Percentiles rank a stretch among this genome's conserved stretches.
phyloP scores from a whole-genome alignment of 257 asterid genomes.

The Lycium barbarum region DNA sequence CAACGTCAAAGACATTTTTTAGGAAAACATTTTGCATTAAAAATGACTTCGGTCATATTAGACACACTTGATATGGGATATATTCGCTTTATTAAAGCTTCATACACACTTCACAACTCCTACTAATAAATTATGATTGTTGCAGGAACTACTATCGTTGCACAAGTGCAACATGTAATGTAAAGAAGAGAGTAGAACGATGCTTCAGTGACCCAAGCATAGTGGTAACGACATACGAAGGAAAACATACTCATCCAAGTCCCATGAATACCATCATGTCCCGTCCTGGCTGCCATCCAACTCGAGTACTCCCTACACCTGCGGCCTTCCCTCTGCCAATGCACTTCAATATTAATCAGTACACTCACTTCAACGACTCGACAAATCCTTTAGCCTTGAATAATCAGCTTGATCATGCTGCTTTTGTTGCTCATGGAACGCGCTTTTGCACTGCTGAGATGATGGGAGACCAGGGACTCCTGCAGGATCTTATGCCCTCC shows the following conservation, averaged over 20 bases:
- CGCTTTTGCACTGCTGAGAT: constrained; percentile 32
- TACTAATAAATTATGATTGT: no score
- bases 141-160: constrained; percentile 83
- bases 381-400: constrained; percentile 32
- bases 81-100: no score
- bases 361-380: constrained; percentile 22
- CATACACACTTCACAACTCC: no score
- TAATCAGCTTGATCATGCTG: neutral
- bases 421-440: constrained; percentile 27
- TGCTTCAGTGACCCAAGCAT: constrained; percentile 54
- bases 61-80: no score
- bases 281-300: constrained; percentile 35
- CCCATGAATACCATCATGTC: constrained; percentile 42
- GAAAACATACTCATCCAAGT: constrained; percentile 75
- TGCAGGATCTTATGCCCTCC: constrained; percentile 64
- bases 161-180: constrained; percentile 73
- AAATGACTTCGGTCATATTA: no score
- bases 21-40: no score
- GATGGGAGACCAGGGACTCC: constrained; percentile 52
- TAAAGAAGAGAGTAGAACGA: constrained; percentile 86
- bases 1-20: no score
- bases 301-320: neutral
- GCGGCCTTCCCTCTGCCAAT: neutral
- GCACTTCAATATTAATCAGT: constrained; percentile 27
- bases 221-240: constrained; percentile 84